Base-by-base conservation (phyloP, 1,284 basidiomycete genomes). In the Ustilago tritici region DNA sequence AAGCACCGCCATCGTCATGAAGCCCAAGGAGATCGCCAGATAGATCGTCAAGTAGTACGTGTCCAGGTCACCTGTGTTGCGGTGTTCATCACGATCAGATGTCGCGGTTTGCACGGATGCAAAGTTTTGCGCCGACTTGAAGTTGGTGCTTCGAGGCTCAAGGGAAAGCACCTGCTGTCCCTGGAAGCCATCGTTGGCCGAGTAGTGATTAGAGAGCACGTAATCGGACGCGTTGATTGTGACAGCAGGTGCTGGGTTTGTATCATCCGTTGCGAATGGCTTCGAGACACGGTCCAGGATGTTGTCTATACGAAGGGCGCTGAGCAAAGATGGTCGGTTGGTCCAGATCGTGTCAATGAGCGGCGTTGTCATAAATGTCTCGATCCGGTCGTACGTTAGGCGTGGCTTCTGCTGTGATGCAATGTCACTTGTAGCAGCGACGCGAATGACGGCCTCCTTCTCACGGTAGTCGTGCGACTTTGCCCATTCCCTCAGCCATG, bases 401-500 rank as follows among this genome's bases (percentile, higher is more conserved):
- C 47, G 49, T 43, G 57, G 23, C 23, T 43, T 46, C 14, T 41
- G 64, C 50, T 64, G 52, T 15, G 57, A 41, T 32, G 63, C 15
- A 11, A 36, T 38, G 7, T 9, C 43, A 46, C 11, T 36, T 10
- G 36, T 17, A 34, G 60, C 49, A 31, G 61, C 61, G 12, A 75
- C 38, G 7, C 57, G 58, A 3, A 56, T 14, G 38, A 19, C 54
- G 2, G 46, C 32, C 5, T 57, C 19, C 46, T 73, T 65, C 31
- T 74, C 58, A 17, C 57, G 59, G 36, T 75, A 67, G 17, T 82
- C 79, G 63, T 84, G 84, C 38, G 82, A 81, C 10, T 66, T 62
- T 17, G 84, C 84, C 84, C 84, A 86, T 54, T 69, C 56, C 50
- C 81, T 79, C n/a, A 86, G 71, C 84, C 84, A 85, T 0, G 82